These are phyloP conservation scores for Protomyces macrosporus DNA, from an alignment of 1,139 yeast genomes.

Conservation along the genomic window DNA sequence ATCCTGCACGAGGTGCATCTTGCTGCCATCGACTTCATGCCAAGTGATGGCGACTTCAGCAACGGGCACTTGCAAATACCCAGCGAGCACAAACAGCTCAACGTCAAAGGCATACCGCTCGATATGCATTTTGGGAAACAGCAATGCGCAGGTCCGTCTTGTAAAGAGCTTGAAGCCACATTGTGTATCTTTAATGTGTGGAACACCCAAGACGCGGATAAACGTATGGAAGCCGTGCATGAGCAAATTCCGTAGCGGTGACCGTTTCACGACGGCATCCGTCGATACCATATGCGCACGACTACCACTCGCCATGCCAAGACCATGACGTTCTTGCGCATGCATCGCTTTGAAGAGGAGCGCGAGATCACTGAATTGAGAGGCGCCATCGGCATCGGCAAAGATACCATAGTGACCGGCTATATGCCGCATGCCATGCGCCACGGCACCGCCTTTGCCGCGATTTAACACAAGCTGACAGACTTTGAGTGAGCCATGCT, in stretches of 20 bases:
- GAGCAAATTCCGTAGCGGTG: slow-evolving; percentile 77
- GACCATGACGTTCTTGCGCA: slow-evolving; percentile 36
- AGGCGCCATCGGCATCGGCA: slow-evolving; percentile 98
- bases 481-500: slow-evolving; percentile 62
- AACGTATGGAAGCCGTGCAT: slow-evolving; percentile 90
- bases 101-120: slow-evolving; percentile 99
- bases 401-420: slow-evolving; percentile 72
- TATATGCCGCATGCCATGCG: slow-evolving; percentile 78
- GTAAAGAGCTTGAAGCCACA: slow-evolving; percentile 95
- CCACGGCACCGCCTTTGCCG: slow-evolving; percentile 97
- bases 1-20: slow-evolving; percentile 86
- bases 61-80: slow-evolving; percentile 60
- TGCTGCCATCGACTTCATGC: slow-evolving; percentile 96
- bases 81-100: slow-evolving; percentile 76
- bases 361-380: slow-evolving; percentile 64
- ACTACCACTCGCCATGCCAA: slow-evolving; percentile 80
- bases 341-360: slow-evolving; percentile 49
- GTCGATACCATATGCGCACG: slow-evolving; percentile 96
- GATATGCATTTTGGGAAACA: slow-evolving; percentile 90
- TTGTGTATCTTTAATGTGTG: slow-evolving; percentile 84
- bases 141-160: slow-evolving; percentile 53
- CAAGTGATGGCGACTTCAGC: slow-evolving; percentile 82
- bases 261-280: slow-evolving; percentile 90
- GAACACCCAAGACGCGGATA: slow-evolving; percentile 81
- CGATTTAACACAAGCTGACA: slow-evolving; percentile 65